Base-by-base conservation (phyloP, 768 basidiomycete species). In the Serpula lacrymans region DNA sequence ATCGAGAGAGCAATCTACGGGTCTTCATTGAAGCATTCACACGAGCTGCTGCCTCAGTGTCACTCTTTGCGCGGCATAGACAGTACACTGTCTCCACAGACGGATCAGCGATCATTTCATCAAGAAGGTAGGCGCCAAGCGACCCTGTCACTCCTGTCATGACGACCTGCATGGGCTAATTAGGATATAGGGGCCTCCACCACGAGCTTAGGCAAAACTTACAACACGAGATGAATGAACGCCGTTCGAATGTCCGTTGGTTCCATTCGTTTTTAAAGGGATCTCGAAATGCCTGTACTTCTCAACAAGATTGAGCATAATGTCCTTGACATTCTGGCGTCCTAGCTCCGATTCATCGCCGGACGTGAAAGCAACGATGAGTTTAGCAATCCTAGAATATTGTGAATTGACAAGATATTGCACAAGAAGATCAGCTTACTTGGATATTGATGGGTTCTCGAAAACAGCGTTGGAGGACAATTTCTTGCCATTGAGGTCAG, bases 71-170 rank as follows among this genome's bases (percentile, higher is more conserved):
- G 40, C 78, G 69, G 22, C 70, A 75, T 3, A 79, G 62, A 53
- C 72, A 75, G 43, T 75, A 68, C 22, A 80, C 67, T 8, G 60
- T 66, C 26, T 47, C 47, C 24, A 79, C 71, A 1, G 53, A 39
- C 0, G 63, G 46, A 5, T 58, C 59, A 5, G 56, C 49, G 3
- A 71, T 57, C 2, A 79, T 59, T 34, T 71, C 65, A 24, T 65
- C 58, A n/a, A 80, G 65, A 10, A 78, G 65, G 41, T 76, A 69
- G 2, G 75, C 75, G 7, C 78, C 78, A 3, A 78, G 65, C 2
- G 73, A 75, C 1, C 77, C 77, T 4, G 77, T 76, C 0, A 67
- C 71, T 4, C 77, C 77, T 1, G 76, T 77, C 25, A 79, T 59
- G 4, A 78, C 65, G 6, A 57, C 37, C 47, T 51, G 3, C 14